A percentile compares a stretch with the other conserved stretches of the same genome.
Conservation (phyloP, 2,329 filamentous ascomycete genomes). For the Aphanocladium album region DNA sequence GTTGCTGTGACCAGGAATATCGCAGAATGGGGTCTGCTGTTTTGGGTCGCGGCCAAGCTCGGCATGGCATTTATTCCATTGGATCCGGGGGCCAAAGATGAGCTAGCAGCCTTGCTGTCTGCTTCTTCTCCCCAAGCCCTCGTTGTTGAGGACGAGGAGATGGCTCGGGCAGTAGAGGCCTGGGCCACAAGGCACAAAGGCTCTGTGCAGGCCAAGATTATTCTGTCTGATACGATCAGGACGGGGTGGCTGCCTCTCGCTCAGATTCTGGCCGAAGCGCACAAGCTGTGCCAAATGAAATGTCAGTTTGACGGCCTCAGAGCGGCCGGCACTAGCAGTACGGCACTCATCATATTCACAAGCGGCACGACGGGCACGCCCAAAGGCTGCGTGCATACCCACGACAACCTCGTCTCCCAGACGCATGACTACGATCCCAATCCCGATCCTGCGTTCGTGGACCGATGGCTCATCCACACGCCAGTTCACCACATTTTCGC, state of each 20-base stretch:
- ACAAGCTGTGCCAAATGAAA: neutral
- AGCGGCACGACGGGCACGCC: constrained; percentile 45
- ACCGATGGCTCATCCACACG: constrained; percentile 35
- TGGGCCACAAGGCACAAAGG: neutral
- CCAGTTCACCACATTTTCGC: constrained; percentile 35
- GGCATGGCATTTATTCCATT: constrained; percentile 31
- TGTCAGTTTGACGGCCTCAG: constrained; percentile 6
- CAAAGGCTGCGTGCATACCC: constrained; percentile 40
- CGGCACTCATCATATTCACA: constrained; percentile 41
- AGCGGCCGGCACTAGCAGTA: constrained; percentile 14
- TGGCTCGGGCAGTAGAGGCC: constrained; percentile 18
- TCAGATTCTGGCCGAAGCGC: neutral
- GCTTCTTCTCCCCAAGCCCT: constrained; percentile 24
- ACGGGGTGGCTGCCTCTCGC: neutral
- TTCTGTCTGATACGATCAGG: neutral
- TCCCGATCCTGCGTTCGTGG: constrained; percentile 21
- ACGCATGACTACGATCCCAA: constrained; percentile 33
- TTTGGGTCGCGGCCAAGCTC: constrained; percentile 33
- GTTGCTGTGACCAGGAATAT: constrained; percentile 31
- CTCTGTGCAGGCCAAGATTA: constrained; percentile 8
- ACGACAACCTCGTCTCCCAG: constrained; percentile 34
- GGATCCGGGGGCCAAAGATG: constrained; percentile 24
- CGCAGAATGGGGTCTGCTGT: constrained; percentile 33
- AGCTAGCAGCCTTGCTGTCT: constrained; percentile 21
- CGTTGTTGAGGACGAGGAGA: constrained; percentile 27